These are phyloP conservation scores for Solanum peruvianum DNA, from an alignment of 257 asterid species.

Conservation along the genomic window DNA sequence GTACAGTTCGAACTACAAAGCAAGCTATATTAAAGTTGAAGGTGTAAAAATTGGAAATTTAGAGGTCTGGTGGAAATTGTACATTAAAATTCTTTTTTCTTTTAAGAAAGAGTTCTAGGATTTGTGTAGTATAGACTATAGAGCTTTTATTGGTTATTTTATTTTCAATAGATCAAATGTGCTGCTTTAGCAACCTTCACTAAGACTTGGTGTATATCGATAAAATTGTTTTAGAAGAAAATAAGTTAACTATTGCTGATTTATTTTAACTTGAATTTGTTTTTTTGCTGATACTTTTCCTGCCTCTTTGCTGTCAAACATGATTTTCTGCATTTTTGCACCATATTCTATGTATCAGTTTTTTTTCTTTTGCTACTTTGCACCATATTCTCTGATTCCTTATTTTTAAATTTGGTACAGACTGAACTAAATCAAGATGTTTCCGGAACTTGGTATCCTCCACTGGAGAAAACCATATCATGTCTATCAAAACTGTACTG, in stretches of 20 bases:
- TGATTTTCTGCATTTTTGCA: background rate
- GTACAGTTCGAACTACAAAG: background rate
- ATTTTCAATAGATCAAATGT: background rate
- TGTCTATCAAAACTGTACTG: conserved; percentile 88
- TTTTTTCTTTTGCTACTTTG: background rate
- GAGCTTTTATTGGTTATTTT: background rate
- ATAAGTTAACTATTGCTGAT: background rate
- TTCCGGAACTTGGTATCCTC: conserved; percentile 84
- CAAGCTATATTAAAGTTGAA: background rate
- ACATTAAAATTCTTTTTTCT: background rate
- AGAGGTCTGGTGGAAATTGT: background rate
- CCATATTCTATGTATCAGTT: background rate
- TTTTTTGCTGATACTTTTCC: background rate
- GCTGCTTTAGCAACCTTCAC: background rate
- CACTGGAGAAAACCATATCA: conserved; percentile 91
- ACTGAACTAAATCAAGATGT: conserved; percentile 59
- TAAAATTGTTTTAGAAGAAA: background rate
- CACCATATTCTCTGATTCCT: background rate
- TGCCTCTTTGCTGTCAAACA: background rate
- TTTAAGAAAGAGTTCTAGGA: background rate
- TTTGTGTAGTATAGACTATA: background rate
- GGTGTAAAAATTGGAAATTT: background rate
- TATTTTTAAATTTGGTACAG: conserved; percentile 26
- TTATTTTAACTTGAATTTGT: background rate
- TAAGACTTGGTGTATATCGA: background rate